Conservation (phyloP, 441 rosid species). For the Populus hybrid region DNA sequence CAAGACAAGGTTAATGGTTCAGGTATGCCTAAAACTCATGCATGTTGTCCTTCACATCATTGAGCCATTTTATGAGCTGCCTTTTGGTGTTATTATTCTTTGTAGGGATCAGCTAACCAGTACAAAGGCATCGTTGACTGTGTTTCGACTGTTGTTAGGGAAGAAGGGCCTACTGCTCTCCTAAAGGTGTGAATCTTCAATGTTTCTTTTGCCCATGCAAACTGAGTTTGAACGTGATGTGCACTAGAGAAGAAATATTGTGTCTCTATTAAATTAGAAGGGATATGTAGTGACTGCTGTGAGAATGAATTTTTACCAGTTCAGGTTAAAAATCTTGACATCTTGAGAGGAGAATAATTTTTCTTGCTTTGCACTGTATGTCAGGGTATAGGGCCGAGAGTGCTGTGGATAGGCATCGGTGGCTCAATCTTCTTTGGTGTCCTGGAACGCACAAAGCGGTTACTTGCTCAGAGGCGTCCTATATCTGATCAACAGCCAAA, state of each 20-base stretch:
- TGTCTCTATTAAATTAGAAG: neutral
- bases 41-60: conserved; percentile 1
- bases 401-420: neutral
- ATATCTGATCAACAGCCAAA: neutral
- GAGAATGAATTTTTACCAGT: neutral
- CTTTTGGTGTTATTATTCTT: conserved; percentile 4
- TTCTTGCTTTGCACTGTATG: neutral
- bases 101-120: conserved; percentile 77
- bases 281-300: neutral
- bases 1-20: conserved; percentile 94
- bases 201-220: neutral
- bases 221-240: neutral
- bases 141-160: conserved; percentile 76
- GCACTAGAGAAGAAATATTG: neutral
- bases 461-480: neutral
- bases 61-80: neutral
- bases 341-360: neutral
- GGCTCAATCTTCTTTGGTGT: neutral
- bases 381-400: neutral
- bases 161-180: conserved; percentile 85
- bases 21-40: conserved; percentile 40
- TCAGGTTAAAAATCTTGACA: neutral
- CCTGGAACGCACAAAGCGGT: neutral
- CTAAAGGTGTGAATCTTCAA: conserved; percentile 51
- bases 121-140: conserved; percentile 79